phyloP scores from a whole-genome alignment of 768 basidiomycete species.

The Lenzites betulinus region DNA sequence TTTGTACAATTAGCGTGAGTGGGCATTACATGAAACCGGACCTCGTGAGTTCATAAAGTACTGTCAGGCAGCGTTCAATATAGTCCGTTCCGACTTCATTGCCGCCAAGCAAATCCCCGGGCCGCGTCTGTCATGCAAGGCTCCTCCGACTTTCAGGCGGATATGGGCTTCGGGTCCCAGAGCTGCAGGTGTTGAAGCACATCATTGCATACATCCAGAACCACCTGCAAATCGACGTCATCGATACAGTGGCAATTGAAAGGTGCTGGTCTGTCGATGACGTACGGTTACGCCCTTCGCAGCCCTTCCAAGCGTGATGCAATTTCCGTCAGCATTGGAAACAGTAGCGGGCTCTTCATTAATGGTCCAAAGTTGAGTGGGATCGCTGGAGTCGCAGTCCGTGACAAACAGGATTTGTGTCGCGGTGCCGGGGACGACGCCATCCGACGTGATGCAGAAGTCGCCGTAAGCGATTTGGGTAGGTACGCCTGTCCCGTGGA shows the following conservation, averaged over 20 bases:
- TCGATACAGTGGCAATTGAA: not conserved
- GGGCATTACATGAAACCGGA: not conserved
- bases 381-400: constrained; percentile 10
- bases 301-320: constrained; percentile 14
- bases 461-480: constrained; percentile 11
- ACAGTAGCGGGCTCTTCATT: constrained; percentile 14
- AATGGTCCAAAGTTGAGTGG: constrained; percentile 12
- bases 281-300: constrained; percentile 9
- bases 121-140: not conserved
- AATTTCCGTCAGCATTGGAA: constrained; percentile 21
- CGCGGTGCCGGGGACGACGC: constrained; percentile 8
- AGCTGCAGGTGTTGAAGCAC: constrained; percentile 5
- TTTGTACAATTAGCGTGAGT: not conserved
- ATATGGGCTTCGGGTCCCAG: constrained; percentile 7
- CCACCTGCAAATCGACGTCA: constrained; percentile 2
- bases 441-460: constrained; percentile 14
- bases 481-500: constrained; percentile 1
- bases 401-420: constrained; percentile 12
- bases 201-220: constrained; percentile 1
- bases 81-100: not conserved
- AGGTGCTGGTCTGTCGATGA: not conserved
- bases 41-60: not conserved
- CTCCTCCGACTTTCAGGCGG: not conserved
- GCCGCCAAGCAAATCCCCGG: not conserved
- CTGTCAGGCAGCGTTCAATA: not conserved